Percentiles rank a stretch among this genome's conserved stretches.
phyloP scores from a whole-genome alignment of 2,329 filamentous ascomycete species.

The Verticillium dahliae region DNA sequence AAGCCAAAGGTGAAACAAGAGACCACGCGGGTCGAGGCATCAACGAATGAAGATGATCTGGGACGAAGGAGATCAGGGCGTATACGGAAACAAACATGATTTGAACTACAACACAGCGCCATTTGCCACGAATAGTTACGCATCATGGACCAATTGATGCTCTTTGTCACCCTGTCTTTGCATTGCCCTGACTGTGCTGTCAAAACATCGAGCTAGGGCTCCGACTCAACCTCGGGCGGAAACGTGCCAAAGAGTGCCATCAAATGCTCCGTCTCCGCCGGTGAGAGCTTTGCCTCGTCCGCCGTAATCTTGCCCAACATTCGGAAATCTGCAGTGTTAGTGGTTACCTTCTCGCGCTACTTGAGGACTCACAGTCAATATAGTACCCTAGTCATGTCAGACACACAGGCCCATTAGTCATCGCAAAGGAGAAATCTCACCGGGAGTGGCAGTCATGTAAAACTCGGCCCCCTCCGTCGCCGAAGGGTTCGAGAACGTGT shows the following conservation, averaged over 20 bases:
- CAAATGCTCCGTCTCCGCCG: conserved; percentile 20
- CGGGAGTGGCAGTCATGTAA: conserved; percentile 30
- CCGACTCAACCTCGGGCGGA: conserved; percentile 25
- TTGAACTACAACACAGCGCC: too few species aligned
- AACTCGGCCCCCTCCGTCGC: conserved; percentile 23
- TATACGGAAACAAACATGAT: conserved; percentile 13
- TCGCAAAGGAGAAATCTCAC: conserved; percentile 7
- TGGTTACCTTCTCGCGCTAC: conserved; percentile 1
- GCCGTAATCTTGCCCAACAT: conserved; percentile 22
- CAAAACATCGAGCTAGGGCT: conserved; percentile 14
- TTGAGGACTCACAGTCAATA: conserved; percentile 24
- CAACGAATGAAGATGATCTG: conserved; percentile 7
- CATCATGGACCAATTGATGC: not conserved
- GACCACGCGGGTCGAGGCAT: not conserved
- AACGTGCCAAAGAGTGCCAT: conserved; percentile 30
- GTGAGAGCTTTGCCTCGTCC: conserved; percentile 17
- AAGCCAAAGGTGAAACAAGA: conserved; percentile 8
- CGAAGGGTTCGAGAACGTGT: conserved; percentile 26
- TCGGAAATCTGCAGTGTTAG: conserved; percentile 22
- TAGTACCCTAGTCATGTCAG: conserved; percentile 20
- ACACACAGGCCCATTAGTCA: not conserved
- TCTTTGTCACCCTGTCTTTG: too few species aligned
- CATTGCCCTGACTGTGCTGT: too few species aligned
- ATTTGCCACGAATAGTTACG: not conserved
- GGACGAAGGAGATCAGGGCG: conserved; percentile 20